Evolutionary conservation across 148 eudicot species (phyloP).

Genomic region (Spergularia marina): DNA sequence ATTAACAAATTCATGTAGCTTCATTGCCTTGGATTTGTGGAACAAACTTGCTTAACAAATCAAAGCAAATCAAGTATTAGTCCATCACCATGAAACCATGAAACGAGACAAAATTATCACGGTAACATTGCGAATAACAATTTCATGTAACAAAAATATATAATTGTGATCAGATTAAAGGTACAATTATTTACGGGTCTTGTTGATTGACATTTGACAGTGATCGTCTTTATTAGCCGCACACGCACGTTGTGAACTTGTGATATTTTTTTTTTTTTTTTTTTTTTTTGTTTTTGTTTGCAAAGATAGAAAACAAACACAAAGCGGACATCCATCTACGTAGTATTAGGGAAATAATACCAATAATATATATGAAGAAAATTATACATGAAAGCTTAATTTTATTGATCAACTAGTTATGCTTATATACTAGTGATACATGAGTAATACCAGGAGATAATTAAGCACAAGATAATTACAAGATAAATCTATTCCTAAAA

Average conservation of each 20-base stretch:
- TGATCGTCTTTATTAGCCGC: slow-evolving; percentile 17
- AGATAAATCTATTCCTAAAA: too few species aligned
- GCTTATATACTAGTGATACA: too few species aligned
- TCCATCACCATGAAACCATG: not conserved
- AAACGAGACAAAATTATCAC: slow-evolving; percentile 7
- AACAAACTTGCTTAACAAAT: slow-evolving; percentile 21
- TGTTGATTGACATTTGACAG: not conserved
- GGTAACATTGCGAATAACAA: not conserved
- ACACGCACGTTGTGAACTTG: slow-evolving; percentile 9
- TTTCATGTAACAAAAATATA: not conserved
- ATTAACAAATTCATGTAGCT: slow-evolving; percentile 7
- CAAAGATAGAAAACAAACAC: too few species aligned
- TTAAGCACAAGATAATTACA: too few species aligned
- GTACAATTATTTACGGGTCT: slow-evolving; percentile 12
- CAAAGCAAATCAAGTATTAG: not conserved
- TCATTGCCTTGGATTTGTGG: slow-evolving; percentile 8
- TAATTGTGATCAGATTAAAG: not conserved
- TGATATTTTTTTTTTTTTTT: too few species aligned
- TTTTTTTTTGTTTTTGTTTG: too few species aligned
- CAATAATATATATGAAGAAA: too few species aligned
- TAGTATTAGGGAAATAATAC: too few species aligned
- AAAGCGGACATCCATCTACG: too few species aligned
- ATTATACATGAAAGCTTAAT: too few species aligned
- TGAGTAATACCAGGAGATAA: too few species aligned
- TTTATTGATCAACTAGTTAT: too few species aligned